A percentile compares a stretch with the other conserved stretches of the same genome.
Conservation (phyloP, 129 eudicot genomes). For the Deinandra increscens region DNA sequence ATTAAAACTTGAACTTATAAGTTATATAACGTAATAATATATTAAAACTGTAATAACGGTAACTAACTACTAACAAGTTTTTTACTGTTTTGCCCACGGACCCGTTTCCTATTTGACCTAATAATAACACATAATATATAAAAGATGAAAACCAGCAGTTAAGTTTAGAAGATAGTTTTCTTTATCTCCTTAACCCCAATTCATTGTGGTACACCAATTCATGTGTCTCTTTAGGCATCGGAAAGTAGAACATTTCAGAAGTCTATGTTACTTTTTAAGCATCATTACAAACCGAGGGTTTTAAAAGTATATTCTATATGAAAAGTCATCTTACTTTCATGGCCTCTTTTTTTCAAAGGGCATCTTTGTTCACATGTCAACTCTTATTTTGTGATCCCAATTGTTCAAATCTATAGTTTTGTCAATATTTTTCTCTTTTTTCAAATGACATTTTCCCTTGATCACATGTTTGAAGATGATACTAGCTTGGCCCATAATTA, state of each 20-base stretch:
- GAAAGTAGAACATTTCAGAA: background rate
- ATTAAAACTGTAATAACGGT: too few relatives aligned
- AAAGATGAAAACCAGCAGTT: too few relatives aligned
- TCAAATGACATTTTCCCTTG: too few relatives aligned
- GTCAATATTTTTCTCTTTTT: background rate
- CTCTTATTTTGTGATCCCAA: conserved; percentile 8
- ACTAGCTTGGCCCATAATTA: too few relatives aligned
- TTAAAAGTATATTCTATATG: background rate
- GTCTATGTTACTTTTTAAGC: background rate
- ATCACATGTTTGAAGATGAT: too few relatives aligned
- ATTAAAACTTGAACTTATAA: too few relatives aligned
- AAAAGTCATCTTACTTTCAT: conserved; percentile 12
- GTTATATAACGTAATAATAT: too few relatives aligned
- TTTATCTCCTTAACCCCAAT: background rate
- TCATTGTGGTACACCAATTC: background rate
- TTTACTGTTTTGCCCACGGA: too few relatives aligned
- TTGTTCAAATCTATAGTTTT: background rate
- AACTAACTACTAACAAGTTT: too few relatives aligned
- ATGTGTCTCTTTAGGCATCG: background rate
- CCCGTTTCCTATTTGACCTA: too few relatives aligned
- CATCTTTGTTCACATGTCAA: background rate
- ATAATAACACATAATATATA: too few relatives aligned
- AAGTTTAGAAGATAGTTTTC: background rate
- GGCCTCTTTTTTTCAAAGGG: conserved; percentile 20
- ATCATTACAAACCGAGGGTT: conserved; percentile 5